Percentiles rank a stretch among this genome's conserved stretches.
Conservation (phyloP, 2,329 filamentous ascomycete species). For the Phaeosphaeria sp. region DNA sequence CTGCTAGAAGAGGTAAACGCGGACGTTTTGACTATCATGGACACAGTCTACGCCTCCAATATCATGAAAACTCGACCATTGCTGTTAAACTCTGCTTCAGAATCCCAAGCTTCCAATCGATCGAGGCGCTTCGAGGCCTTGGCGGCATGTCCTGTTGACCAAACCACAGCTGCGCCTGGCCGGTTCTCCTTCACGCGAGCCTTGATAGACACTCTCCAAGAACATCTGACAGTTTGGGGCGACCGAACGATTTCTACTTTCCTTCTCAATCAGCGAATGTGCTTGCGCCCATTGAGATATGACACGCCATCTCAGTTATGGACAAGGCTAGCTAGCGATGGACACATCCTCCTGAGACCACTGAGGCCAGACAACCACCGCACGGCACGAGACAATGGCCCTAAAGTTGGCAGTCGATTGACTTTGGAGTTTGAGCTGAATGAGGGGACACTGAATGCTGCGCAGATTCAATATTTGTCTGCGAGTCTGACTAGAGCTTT, state of each 20-base stretch:
- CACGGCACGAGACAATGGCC: no score
- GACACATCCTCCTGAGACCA: background rate
- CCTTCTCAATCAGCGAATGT: background rate
- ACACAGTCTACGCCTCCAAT: background rate
- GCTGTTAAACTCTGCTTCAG: no score
- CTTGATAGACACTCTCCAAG: background rate
- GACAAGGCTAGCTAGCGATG: no score
- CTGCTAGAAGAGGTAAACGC: background rate
- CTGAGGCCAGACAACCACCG: no score
- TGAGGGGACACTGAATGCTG: background rate
- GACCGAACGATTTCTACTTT: background rate
- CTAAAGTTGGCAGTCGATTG: background rate
- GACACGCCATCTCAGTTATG: no score
- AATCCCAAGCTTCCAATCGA: no score
- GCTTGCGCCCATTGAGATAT: background rate
- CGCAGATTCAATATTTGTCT: background rate
- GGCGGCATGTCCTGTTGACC: no score
- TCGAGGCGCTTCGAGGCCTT: no score
- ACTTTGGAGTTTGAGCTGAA: background rate
- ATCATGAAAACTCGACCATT: background rate
- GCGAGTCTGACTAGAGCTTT: background rate
- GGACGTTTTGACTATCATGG: background rate
- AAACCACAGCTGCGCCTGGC: no score
- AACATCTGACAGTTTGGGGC: background rate
- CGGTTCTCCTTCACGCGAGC: background rate